Evolutionary conservation across 495 filamentous ascomycete species (phyloP).

Genomic region (Pseudoneurospora amorphoporcata): DNA sequence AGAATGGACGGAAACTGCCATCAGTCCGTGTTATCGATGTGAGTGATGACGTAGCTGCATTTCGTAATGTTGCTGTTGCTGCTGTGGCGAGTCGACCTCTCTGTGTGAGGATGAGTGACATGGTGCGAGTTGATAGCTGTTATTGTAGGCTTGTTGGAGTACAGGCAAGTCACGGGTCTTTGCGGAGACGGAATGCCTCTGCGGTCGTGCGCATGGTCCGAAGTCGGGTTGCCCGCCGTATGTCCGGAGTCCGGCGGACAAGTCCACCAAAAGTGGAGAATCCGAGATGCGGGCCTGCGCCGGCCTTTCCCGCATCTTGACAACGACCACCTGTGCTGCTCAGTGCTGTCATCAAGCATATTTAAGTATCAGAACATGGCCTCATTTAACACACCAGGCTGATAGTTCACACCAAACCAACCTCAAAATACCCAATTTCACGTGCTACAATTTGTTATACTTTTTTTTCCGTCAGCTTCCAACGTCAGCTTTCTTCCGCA

Average conservation of each 20-base stretch:
- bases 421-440: background rate
- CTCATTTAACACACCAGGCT: background rate
- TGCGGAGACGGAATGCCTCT: background rate
- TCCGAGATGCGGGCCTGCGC: background rate
- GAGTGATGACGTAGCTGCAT: background rate
- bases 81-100: background rate
- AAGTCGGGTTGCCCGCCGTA: background rate
- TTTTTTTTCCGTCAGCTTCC: background rate
- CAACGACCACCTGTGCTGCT: background rate
- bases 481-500: background rate
- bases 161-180: background rate
- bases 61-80: background rate
- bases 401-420: too few species aligned
- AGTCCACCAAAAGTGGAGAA: background rate
- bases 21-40: background rate
- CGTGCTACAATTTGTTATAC: background rate
- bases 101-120: background rate
- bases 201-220: background rate
- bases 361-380: background rate
- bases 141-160: background rate
- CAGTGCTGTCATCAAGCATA: background rate
- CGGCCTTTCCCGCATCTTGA: background rate
- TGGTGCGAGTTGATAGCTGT: background rate
- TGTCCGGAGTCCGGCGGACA: background rate
- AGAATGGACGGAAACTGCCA: slow-evolving; percentile 14